Conservation (phyloP, 176 grass and related monocot species). For the Elaeis guineensis region DNA sequence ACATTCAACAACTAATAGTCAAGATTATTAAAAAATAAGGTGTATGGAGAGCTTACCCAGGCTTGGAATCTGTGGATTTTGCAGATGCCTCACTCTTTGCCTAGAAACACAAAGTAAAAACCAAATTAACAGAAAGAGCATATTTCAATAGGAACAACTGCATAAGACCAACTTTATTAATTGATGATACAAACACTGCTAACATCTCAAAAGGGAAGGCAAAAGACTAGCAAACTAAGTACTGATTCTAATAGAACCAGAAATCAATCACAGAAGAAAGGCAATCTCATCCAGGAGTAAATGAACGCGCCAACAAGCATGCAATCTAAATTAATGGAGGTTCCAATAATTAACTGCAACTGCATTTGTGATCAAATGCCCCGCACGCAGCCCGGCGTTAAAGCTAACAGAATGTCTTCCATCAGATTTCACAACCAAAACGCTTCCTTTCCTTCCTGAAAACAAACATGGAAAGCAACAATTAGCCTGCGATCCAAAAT, state of each 20-base stretch:
- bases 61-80: constrained; percentile 8
- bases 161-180: no score
- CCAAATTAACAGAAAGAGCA: no score
- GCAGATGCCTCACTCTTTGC: constrained; percentile 7
- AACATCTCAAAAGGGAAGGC: no score
- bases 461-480: neutral
- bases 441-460: constrained; percentile 16
- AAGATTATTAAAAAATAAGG: no score
- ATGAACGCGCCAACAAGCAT: neutral
- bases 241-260: neutral
- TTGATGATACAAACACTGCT: no score
- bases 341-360: constrained; percentile 23
- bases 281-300: no score
- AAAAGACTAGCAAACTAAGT: no score
- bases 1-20: no score
- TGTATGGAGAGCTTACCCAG: constrained; percentile 3
- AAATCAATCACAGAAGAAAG: neutral
- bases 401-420: neutral
- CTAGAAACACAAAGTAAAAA: neutral
- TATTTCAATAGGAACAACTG: no score
- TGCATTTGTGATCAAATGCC: constrained; percentile 25
- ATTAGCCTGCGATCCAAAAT: no score
- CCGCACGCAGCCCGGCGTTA: neutral
- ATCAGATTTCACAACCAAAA: constrained; percentile 1
- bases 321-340: neutral